phyloP scores from a whole-genome alignment of 768 basidiomycete genomes.

The Lentinula edodes region DNA sequence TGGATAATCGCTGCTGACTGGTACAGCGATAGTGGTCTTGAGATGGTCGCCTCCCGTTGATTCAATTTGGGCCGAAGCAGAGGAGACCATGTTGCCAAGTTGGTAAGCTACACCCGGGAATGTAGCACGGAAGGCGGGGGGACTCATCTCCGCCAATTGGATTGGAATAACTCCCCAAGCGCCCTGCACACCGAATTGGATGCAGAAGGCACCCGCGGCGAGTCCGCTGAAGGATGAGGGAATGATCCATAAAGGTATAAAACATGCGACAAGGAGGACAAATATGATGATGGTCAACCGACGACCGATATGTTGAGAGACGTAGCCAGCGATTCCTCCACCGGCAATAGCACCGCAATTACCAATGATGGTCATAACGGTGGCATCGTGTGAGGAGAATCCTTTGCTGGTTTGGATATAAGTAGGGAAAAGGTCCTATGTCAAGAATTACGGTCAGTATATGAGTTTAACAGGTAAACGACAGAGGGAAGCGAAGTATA shows the following conservation, averaged over 20 bases:
- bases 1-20: slow-evolving; percentile 16
- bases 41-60: slow-evolving; percentile 61
- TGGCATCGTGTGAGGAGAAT: slow-evolving; percentile 52
- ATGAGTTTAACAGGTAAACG: neutral
- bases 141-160: slow-evolving; percentile 78
- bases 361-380: slow-evolving; percentile 77
- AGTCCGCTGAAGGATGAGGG: slow-evolving; percentile 65
- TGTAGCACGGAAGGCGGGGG: slow-evolving; percentile 83
- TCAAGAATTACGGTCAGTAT: neutral
- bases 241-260: slow-evolving; percentile 82
- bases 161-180: slow-evolving; percentile 86
- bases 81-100: slow-evolving; percentile 71
- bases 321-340: slow-evolving; percentile 65
- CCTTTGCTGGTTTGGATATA: slow-evolving; percentile 62
- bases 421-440: slow-evolving; percentile 72
- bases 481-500: neutral
- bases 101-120: slow-evolving; percentile 88
- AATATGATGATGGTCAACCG: slow-evolving; percentile 74
- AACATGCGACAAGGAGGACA: slow-evolving; percentile 50
- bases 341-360: slow-evolving; percentile 53
- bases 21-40: slow-evolving; percentile 35
- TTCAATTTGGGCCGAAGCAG: slow-evolving; percentile 78
- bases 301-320: slow-evolving; percentile 75
- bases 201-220: slow-evolving; percentile 78
- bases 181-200: slow-evolving; percentile 87